phyloP scores from a whole-genome alignment of 1,139 yeast species.

The Debaryomyces sp. region DNA sequence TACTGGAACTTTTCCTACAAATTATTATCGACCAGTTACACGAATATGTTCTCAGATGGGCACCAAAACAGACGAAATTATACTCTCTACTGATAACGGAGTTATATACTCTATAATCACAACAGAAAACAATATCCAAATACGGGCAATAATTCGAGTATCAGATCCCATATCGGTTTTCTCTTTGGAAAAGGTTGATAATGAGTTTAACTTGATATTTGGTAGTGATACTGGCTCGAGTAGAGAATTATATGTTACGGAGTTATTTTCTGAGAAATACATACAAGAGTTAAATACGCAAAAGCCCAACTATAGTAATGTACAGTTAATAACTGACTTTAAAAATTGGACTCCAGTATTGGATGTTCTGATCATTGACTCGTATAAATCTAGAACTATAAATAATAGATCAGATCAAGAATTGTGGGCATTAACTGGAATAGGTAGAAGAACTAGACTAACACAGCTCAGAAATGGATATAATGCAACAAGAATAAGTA shows the following conservation, averaged over 20 bases:
- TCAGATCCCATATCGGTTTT: conserved; percentile 38
- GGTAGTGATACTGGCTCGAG: conserved; percentile 41
- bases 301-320: conserved; percentile 15
- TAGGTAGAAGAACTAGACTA: conserved; percentile 39
- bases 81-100: conserved; percentile 47
- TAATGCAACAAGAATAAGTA: conserved; percentile 27
- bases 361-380: conserved; percentile 42
- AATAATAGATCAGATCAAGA: conserved; percentile 33
- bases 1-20: conserved; percentile 41
- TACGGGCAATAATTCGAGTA: conserved; percentile 28
- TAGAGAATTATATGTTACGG: conserved; percentile 27
- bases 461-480: conserved; percentile 45
- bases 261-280: conserved; percentile 15
- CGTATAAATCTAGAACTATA: conserved; percentile 21
- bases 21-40: conserved; percentile 30
- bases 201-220: conserved; percentile 29
- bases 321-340: conserved; percentile 26
- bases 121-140: conserved; percentile 10
- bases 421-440: conserved; percentile 52
- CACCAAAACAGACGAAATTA: conserved; percentile 31
- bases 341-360: conserved; percentile 55
- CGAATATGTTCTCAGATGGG: conserved; percentile 15
- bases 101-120: conserved; percentile 35
- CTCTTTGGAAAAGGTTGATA: conserved; percentile 24
- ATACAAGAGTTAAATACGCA: conserved; percentile 14